Evolutionary conservation across 345 rosid species (phyloP).

Genomic region (Acer saccharum): DNA sequence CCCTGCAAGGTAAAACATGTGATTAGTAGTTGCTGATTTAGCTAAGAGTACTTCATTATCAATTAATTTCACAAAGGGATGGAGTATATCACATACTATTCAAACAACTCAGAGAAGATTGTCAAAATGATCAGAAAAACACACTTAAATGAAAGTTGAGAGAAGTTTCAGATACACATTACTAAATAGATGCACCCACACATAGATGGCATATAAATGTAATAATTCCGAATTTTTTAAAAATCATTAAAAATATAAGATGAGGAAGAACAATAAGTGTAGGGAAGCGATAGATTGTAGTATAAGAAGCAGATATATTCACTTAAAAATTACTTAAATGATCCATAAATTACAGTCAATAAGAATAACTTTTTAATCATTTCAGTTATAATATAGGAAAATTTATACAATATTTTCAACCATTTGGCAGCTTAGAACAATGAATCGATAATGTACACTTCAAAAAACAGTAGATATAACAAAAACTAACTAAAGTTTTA

Average conservation of each 20-base stretch:
- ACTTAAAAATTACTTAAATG: neutral
- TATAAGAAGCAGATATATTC: neutral
- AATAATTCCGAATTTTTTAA: neutral
- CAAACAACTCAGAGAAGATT: neutral
- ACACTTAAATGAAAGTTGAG: neutral
- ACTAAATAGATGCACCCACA: neutral
- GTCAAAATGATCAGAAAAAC: neutral
- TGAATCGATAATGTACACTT: neutral
- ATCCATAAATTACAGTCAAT: neutral
- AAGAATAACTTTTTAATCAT: neutral
- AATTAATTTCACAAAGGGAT: conserved; percentile 6
- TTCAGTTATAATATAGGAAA: neutral
- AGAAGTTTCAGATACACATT: neutral
- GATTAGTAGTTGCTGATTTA: too few species aligned
- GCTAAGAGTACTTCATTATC: neutral
- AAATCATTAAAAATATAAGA: neutral
- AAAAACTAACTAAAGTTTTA: conserved; percentile 13
- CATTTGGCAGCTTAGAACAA: conserved; percentile 9
- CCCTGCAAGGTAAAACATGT: too few species aligned
- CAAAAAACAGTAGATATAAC: neutral
- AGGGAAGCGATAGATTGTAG: neutral
- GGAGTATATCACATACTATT: conserved; percentile 1
- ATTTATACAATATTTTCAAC: conserved; percentile 1
- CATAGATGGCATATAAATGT: neutral
- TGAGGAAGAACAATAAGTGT: neutral